Evolutionary conservation across 805 yeast species (phyloP), one percentile per base, ranked within the genome.

Genomic region (Candida fluviatilis): DNA sequence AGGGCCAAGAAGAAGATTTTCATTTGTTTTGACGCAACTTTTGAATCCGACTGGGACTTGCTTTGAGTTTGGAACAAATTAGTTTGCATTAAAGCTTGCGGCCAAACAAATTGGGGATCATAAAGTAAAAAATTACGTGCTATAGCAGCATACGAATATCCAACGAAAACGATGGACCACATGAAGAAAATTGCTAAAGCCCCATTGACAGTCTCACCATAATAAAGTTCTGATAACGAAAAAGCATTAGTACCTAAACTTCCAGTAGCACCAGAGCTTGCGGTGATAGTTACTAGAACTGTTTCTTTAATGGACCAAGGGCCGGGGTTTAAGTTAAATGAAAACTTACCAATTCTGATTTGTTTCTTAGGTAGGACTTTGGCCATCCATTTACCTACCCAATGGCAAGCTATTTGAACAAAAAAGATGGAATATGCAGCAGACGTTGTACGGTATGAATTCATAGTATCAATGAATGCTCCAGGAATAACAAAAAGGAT

Each of bases 251-350:
- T 71, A 16, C 72, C 77, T 44, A 63, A 57, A 41, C 66, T 71
- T 2, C 75, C 75, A 1, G 76, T 64, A 43, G 80, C 69, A 18
- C 75, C 68, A 16, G 69, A 62, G 12, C 69, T 71, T 2, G 76
- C 76, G 1, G 75, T 64, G 14, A 71, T 58, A 7, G 75, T 66
- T 25, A 75, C 62, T 56, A 78, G 37, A 28, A 71, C 67, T 15
- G 75, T 62, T 44, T 73, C 78, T 41, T 72, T 71, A 25, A 73
- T 62, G 1, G 73, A 55, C 76, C 76, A 73, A 0, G 78, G 76
- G 2, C 75, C 73, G 0, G 78, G 77, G 41, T 73, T 73, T 35
- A 69, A 47, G 35, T 56, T 55, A 42, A 71, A 66, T 29, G 47
- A 46, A 18, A 45, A 35, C 18, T 18, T 21, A 10, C 55, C 45